Conservation (phyloP, 2,329 filamentous ascomycete species). For the Exophiala sp. region DNA sequence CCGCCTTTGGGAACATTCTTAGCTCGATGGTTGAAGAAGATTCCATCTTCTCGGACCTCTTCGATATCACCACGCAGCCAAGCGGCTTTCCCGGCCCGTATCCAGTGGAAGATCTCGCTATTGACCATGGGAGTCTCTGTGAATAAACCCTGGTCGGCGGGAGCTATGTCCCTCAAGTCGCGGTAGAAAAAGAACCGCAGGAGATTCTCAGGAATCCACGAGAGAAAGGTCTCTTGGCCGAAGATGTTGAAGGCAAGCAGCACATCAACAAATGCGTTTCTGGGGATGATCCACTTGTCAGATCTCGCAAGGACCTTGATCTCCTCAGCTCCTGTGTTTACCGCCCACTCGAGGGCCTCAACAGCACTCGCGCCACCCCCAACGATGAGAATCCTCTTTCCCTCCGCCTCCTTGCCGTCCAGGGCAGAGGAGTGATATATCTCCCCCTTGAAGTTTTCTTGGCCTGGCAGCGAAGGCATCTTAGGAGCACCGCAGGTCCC, state of each 20-base stretch:
- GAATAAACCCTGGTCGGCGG: slow-evolving; percentile 64
- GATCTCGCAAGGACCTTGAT: slow-evolving; percentile 68
- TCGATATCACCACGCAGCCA: slow-evolving; percentile 80
- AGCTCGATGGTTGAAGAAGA: slow-evolving; percentile 64
- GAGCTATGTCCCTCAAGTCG: slow-evolving; percentile 68
- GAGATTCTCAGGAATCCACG: slow-evolving; percentile 70
- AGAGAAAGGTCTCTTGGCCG: slow-evolving; percentile 67
- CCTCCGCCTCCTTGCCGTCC: slow-evolving; percentile 65
- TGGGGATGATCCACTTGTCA: slow-evolving; percentile 83
- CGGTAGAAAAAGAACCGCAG: slow-evolving; percentile 76
- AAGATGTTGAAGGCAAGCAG: slow-evolving; percentile 73
- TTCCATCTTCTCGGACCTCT: slow-evolving; percentile 56
- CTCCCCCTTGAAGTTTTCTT: slow-evolving; percentile 64
- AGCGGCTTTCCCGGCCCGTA: slow-evolving; percentile 64
- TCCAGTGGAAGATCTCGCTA: slow-evolving; percentile 68
- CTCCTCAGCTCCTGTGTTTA: slow-evolving; percentile 58
- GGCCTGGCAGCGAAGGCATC: slow-evolving; percentile 63
- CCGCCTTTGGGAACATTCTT: slow-evolving; percentile 71
- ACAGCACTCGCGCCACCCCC: slow-evolving; percentile 76
- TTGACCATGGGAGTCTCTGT: slow-evolving; percentile 85
- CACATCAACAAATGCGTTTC: slow-evolving; percentile 67
- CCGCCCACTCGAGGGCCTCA: slow-evolving; percentile 74
- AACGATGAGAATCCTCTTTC: slow-evolving; percentile 69
- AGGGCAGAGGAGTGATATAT: slow-evolving; percentile 71
- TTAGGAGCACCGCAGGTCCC: slow-evolving; percentile 77